A percentile compares a stretch with the other conserved stretches of the same genome.
Evolutionary conservation across 108 stramenopile genomes (phyloP).

Genomic region (Fragilariopsis cylindrus): DNA sequence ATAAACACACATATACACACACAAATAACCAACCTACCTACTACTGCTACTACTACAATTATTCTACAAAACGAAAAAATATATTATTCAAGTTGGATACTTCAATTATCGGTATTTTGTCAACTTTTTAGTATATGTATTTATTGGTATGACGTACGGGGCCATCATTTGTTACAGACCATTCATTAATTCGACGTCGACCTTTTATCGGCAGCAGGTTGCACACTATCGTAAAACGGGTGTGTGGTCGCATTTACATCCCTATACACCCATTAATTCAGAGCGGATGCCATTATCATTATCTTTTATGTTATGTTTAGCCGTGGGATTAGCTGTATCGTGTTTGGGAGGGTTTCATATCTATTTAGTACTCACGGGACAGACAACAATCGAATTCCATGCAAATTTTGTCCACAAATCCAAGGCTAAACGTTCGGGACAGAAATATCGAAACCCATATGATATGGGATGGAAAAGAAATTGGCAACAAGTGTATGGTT

Average conservation of each 20-base stretch:
- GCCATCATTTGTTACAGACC: constrained; percentile 52
- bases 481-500: constrained; percentile 79
- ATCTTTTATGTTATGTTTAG: constrained; percentile 81
- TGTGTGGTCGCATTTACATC: constrained; percentile 30
- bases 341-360: constrained; percentile 79
- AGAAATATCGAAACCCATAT: constrained; percentile 78
- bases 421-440: constrained; percentile 34
- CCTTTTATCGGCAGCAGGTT: constrained; percentile 48
- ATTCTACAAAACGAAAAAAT: not conserved
- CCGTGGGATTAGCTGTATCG: constrained; percentile 73
- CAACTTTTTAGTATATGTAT: constrained; percentile 86
- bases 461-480: constrained; percentile 66
- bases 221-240: constrained; percentile 28
- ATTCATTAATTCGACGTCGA: constrained; percentile 50
- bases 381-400: constrained; percentile 93
- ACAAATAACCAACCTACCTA: too few relatives aligned
- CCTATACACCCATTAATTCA: constrained; percentile 57
- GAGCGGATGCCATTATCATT: constrained; percentile 70
- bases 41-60: too few relatives aligned
- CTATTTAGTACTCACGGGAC: constrained; percentile 71
- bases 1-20: not conserved
- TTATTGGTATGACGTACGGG: constrained; percentile 74
- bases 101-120: constrained; percentile 98
- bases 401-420: constrained; percentile 62
- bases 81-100: constrained; percentile 71